A percentile compares a stretch with the other conserved stretches of the same genome.
phyloP scores from a whole-genome alignment of 768 basidiomycete genomes.

The Kwoniella pini region DNA sequence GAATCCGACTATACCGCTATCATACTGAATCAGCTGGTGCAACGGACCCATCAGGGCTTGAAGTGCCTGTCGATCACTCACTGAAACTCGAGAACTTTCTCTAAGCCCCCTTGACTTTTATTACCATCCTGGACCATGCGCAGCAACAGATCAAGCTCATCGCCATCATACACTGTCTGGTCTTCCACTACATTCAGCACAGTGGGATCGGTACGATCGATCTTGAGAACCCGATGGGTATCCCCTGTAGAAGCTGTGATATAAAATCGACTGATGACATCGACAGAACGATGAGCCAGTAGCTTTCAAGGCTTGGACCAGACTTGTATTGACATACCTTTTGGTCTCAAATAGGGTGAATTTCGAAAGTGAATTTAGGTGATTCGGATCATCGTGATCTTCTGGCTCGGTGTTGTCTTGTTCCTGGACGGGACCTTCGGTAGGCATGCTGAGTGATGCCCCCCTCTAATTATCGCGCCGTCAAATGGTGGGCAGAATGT shows the following conservation, averaged over 20 bases:
- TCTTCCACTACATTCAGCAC: slow-evolving; percentile 81
- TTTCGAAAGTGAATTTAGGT: slow-evolving; percentile 40
- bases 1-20: slow-evolving; percentile 64
- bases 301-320: too few relatives aligned
- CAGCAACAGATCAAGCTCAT: slow-evolving; percentile 85
- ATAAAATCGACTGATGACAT: slow-evolving; percentile 66
- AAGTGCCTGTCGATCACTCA: slow-evolving; percentile 59
- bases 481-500: too few relatives aligned
- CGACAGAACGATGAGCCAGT: too few relatives aligned
- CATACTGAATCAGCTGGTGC: background rate
- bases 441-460: background rate
- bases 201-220: slow-evolving; percentile 79
- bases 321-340: slow-evolving; percentile 44
- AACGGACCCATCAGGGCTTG: too few relatives aligned
- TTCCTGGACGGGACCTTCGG: background rate
- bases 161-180: slow-evolving; percentile 79
- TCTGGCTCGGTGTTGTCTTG: slow-evolving; percentile 1
- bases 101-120: slow-evolving; percentile 79
- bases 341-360: slow-evolving; percentile 86
- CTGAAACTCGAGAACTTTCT: slow-evolving; percentile 74
- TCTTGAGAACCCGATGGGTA: slow-evolving; percentile 86
- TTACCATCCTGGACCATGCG: slow-evolving; percentile 97
- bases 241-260: slow-evolving; percentile 87
- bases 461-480: too few relatives aligned
- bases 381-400: slow-evolving; percentile 25